Evolutionary conservation across 2,329 filamentous ascomycete genomes (phyloP), one percentile per base, ranked within the genome.

Genomic region (Magnaporthiopsis rhizophila): DNA sequence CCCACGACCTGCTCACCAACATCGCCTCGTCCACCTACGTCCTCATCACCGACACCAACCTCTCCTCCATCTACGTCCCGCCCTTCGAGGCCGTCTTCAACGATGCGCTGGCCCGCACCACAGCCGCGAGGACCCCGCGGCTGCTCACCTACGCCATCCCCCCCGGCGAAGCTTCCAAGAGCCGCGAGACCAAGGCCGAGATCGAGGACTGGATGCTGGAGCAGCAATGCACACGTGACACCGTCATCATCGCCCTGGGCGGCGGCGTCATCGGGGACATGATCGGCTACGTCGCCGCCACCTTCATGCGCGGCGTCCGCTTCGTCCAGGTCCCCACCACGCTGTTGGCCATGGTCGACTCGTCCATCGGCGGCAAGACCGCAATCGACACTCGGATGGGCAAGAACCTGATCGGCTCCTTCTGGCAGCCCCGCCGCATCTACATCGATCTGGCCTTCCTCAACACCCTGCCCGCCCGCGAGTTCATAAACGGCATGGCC

Each of bases 401-500:
- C 66, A 99, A 99, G 82, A 99, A 99, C 74, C 79, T 99, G 67
- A 88, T 99, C 65, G 95, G 95, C 4, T 88, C 94, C 45, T 98
- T 99, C 77, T 98, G 94, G 93, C 95, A 99, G 75, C 95, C 95
- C 5, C 84, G 89, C 72, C 88, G 92, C 67, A 93, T 98, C 69
- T 99, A 97, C 77, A 93, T 99, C 70, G 95, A 99, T 75, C 81
- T 98, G 66, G 84, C 88, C 64, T 98, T 99, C 73, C 82, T 99
- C 64, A 91, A 96, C 74, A 96, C 92, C 0, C 81, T 99, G 26
- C 93, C 94, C 0, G 88, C 89, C 68, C 85, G 95, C 69, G 94
- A 99, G 77, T 94, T 99, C 73, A 92, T 97, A 77, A 99, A 99
- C 75, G 95, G 95, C 66, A 97, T 99, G 94, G 95, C 94, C 32